These are phyloP conservation scores for Prunella vulgaris DNA, from an alignment of 257 asterid genomes.

Conservation along the genomic window DNA sequence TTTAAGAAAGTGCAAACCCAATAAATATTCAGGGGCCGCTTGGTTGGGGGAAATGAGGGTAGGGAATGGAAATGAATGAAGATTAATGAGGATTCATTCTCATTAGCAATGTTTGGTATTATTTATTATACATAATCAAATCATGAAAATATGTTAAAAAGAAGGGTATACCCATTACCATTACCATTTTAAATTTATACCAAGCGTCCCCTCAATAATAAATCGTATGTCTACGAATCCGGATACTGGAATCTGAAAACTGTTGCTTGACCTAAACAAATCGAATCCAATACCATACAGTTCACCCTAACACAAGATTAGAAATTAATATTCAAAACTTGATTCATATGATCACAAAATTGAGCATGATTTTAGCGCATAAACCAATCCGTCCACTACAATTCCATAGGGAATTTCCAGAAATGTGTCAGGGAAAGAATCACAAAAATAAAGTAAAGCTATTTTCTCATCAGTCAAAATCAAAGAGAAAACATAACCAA, in stretches of 20 bases:
- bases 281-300: neutral
- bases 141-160: neutral
- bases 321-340: neutral
- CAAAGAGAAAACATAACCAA: neutral
- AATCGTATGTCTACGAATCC: neutral
- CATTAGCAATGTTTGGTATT: no score
- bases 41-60: no score
- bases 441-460: neutral
- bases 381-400: neutral
- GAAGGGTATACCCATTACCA: no score
- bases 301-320: slow-evolving; percentile 11
- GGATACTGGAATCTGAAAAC: neutral
- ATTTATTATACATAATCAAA: no score
- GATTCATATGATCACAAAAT: slow-evolving; percentile 1
- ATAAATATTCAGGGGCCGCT: no score
- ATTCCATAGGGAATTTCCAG: neutral
- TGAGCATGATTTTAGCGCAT: neutral
- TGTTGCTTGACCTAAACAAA: neutral
- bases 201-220: no score
- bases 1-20: no score
- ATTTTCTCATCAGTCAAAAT: neutral
- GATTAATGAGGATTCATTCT: no score
- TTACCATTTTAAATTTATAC: no score
- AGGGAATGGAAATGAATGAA: no score
- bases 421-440: neutral